These are phyloP conservation scores for Hevea brasiliensis DNA, from an alignment of 345 rosid species.

Conservation along the genomic window DNA sequence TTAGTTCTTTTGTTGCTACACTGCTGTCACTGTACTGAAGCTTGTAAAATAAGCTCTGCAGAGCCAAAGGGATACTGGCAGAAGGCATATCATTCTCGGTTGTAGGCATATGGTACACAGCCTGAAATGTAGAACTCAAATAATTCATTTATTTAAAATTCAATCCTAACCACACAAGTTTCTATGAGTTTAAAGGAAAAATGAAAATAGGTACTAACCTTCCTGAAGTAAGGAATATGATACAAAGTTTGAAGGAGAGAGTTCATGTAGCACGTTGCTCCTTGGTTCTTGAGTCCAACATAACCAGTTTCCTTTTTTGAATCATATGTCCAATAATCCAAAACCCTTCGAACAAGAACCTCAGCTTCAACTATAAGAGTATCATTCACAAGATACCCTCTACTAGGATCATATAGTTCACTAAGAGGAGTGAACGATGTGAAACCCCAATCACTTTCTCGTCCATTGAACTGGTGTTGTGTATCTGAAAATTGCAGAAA, in stretches of 20 bases:
- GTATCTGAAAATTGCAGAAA: background rate
- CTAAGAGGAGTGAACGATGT: slow-evolving; percentile 9
- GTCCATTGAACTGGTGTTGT: background rate
- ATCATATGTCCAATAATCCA: background rate
- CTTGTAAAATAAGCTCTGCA: slow-evolving; percentile 56
- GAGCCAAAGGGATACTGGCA: slow-evolving; percentile 64
- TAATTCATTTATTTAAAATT: too few relatives aligned
- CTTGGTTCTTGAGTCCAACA: slow-evolving; percentile 79
- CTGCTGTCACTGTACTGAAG: slow-evolving; percentile 57
- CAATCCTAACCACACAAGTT: background rate
- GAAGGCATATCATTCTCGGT: slow-evolving; percentile 92
- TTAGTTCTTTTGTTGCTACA: slow-evolving; percentile 56
- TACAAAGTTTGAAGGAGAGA: slow-evolving; percentile 90
- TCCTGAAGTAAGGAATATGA: slow-evolving; percentile 95
- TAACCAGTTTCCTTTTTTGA: background rate
- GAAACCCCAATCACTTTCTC: slow-evolving; percentile 12
- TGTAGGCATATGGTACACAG: slow-evolving; percentile 99
- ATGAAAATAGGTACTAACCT: slow-evolving; percentile 42
- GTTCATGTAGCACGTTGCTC: slow-evolving; percentile 99
- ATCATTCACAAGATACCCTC: slow-evolving; percentile 10
- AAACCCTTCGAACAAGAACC: slow-evolving; percentile 1
- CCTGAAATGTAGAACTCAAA: slow-evolving; percentile 44
- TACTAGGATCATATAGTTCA: background rate
- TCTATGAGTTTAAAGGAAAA: too few relatives aligned
- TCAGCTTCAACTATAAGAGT: slow-evolving; percentile 5